Evolutionary conservation across 108 stramenopile genomes (phyloP), one percentile per base, ranked within the genome.

Genomic region (Conticribra weissflogii): DNA sequence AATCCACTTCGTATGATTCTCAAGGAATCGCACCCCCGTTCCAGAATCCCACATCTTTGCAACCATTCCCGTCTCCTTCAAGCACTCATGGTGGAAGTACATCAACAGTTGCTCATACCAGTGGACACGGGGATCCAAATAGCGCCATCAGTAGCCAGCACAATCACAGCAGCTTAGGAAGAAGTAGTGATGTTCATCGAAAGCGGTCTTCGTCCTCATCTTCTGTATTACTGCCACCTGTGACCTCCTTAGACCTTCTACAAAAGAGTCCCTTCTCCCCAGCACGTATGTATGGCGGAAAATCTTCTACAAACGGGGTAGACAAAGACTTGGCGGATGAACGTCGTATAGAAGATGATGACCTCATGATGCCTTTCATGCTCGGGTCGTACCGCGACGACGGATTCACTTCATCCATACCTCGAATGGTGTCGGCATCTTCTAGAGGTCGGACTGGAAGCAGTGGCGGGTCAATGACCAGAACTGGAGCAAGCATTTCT

Each of bases 201-300:
- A 65, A 55, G 54, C 57, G 65, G 53, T 41, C 56, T 29, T 79
- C 78, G 1, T 71, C 65, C 15, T 71, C 76, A 16, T 58, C 55
- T 14, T 74, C 72, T 7, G 59, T 63, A 12, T 29, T 80, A 14
- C 44, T 80, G 18, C 79, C 79, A 14, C 79, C 79, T 16, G 54
- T 80, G 8, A 75, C 74, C 24, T 80, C 74, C 14, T 54, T 80
- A 5, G 79, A 80, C 53, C 22, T 75, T 1, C 25, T 80, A 2
- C 73, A 80, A 58, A 75, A 70, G 47, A 64, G 62, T 58, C 79
- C 79, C 7, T 80, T 80, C 30, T 54, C n/a, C 15, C 55, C 25
- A 0, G 56, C 32, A 22, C 30, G 32, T 45, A 54, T 33, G 28
- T 28, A 22, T 4, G 50, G 21, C 5, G 27, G 23, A 14, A 17